Evolutionary conservation across 2,329 filamentous ascomycete species (phyloP).

Genomic region (Metarhizium brunneum): DNA sequence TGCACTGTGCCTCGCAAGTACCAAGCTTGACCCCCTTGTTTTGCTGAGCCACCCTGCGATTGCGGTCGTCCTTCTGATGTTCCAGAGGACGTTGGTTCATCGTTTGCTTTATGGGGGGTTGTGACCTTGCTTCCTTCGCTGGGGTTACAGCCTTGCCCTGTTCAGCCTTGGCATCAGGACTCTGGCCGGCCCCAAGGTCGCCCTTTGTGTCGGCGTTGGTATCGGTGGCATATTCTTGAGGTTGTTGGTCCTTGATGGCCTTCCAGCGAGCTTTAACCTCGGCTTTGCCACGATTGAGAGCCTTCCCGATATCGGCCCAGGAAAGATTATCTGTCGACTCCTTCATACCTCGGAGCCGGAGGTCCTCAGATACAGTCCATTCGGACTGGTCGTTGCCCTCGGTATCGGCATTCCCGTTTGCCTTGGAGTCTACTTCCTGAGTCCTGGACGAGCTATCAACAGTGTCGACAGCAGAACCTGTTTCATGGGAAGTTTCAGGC

Average conservation of each 20-base stretch:
- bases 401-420: neutral
- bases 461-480: neutral
- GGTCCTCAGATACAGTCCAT: conserved; percentile 28
- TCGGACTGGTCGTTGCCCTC: neutral
- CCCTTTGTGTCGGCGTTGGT: conserved; percentile 1
- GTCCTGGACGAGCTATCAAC: neutral
- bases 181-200: neutral
- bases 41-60: too few species aligned
- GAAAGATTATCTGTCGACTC: conserved; percentile 13
- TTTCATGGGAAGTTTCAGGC: conserved; percentile 2
- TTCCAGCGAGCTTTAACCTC: conserved; percentile 24
- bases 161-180: neutral
- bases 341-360: conserved; percentile 25
- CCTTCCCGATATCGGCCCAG: conserved; percentile 21
- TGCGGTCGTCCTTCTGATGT: neutral
- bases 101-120: too few species aligned
- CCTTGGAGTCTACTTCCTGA: neutral
- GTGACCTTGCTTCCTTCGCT: too few species aligned
- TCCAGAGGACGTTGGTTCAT: too few species aligned
- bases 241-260: conserved; percentile 15
- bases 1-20: neutral
- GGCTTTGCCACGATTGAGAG: conserved; percentile 17
- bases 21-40: neutral
- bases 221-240: conserved; percentile 1
- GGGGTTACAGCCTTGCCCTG: neutral